Conservation (phyloP, 164 flowering plant species). For the Dillenia turbinata region DNA sequence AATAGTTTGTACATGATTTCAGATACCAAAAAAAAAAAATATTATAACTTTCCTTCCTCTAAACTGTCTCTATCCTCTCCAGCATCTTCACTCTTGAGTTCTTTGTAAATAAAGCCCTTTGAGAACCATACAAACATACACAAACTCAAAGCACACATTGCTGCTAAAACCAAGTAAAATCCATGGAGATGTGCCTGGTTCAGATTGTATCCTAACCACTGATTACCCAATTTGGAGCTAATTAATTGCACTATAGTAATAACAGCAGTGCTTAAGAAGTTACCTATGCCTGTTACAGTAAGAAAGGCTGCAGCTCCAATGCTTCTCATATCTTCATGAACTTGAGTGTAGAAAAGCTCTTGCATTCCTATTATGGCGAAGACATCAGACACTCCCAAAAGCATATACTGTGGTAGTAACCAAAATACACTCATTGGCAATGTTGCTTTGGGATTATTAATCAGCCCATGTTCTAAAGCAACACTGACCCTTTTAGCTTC, state of each 20-base stretch:
- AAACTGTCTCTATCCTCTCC: too few species aligned
- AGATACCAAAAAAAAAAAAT: too few species aligned
- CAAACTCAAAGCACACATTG: conserved; percentile 2
- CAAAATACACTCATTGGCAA: conserved; percentile 53
- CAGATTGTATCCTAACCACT: conserved; percentile 8
- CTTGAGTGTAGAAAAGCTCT: conserved; percentile 49
- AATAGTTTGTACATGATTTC: too few species aligned
- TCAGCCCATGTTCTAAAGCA: conserved; percentile 29
- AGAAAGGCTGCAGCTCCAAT: conserved; percentile 6
- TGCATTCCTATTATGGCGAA: conserved; percentile 47
- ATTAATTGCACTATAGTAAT: not conserved
- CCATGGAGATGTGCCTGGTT: not conserved
- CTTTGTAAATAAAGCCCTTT: conserved; percentile 1
- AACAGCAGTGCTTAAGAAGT: conserved; percentile 5
- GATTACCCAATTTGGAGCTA: not conserved
- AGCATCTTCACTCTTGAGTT: not conserved
- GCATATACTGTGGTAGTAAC: conserved; percentile 49
- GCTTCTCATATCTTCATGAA: conserved; percentile 1
- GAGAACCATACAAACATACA: not conserved
- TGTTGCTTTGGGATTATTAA: conserved; percentile 26
- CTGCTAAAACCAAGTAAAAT: conserved; percentile 8
- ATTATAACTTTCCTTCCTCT: too few species aligned
- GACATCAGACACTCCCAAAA: conserved; percentile 33
- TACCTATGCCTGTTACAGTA: conserved; percentile 1
- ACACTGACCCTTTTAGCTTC: conserved; percentile 39